Percentiles rank a stretch among this genome's conserved stretches.
Conservation (phyloP, 1,284 basidiomycete genomes). For the Trichosporon sp. region DNA sequence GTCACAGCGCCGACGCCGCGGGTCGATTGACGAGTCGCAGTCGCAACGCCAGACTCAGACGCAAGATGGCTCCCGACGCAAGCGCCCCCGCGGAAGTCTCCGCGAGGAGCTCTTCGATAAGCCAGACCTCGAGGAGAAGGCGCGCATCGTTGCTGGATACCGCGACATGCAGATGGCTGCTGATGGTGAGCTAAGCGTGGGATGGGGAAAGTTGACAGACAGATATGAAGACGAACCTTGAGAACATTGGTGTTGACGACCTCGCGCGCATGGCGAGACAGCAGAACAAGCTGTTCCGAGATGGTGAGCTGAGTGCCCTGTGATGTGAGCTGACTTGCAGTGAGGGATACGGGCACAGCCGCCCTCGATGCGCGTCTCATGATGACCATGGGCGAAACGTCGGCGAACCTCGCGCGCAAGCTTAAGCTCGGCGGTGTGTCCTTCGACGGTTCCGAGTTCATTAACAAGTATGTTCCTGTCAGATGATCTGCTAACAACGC, state of each 20-base stretch:
- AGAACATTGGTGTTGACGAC: slow-evolving; percentile 37
- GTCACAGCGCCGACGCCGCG: slow-evolving; percentile 12
- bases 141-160: slow-evolving; percentile 34
- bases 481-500: not conserved
- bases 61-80: not conserved
- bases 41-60: not conserved
- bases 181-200: slow-evolving; percentile 36
- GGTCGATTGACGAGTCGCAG: too few relatives aligned
- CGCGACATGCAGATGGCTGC: slow-evolving; percentile 40
- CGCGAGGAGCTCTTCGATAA: slow-evolving; percentile 40
- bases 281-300: slow-evolving; percentile 36
- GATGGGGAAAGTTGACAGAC: slow-evolving; percentile 19
- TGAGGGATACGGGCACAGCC: slow-evolving; percentile 44
- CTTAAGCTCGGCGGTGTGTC: slow-evolving; percentile 54
- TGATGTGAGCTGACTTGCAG: slow-evolving; percentile 28
- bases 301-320: slow-evolving; percentile 31
- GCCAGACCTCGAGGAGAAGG: slow-evolving; percentile 37
- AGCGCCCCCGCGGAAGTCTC: slow-evolving; percentile 16
- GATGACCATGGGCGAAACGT: slow-evolving; percentile 40
- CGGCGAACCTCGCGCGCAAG: slow-evolving; percentile 45
- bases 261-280: slow-evolving; percentile 31
- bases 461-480: slow-evolving; percentile 43
- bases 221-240: slow-evolving; percentile 44
- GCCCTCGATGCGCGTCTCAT: slow-evolving; percentile 47
- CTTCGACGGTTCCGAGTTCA: slow-evolving; percentile 59